Percentiles rank a stretch among this genome's conserved stretches.
These are phyloP conservation scores for Calonectria hongkongensis DNA, from an alignment of 2,329 filamentous ascomycete genomes.

Conservation along the genomic window DNA sequence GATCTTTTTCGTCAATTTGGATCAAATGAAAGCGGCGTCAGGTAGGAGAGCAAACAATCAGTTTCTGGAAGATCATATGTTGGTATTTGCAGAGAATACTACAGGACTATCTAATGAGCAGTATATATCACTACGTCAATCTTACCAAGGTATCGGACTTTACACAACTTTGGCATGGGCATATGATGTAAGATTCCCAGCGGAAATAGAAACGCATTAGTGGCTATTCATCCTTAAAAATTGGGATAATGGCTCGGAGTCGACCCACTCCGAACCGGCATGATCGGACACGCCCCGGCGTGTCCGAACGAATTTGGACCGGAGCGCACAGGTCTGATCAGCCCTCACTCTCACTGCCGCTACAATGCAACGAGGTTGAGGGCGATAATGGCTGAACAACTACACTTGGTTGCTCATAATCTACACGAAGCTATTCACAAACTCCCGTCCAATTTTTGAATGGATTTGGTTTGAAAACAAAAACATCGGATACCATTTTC, in stretches of 20 bases:
- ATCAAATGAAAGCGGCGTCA: not conserved
- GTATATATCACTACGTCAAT: not conserved
- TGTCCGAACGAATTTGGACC: conserved; percentile 1
- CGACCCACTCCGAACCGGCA: not conserved
- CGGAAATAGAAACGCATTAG: not conserved
- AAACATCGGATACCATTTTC: not conserved
- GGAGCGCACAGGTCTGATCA: not conserved
- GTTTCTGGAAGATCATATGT: not conserved
- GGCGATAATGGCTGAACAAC: not conserved
- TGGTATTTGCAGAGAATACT: not conserved
- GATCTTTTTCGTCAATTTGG: no score
- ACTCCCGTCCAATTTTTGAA: not conserved
- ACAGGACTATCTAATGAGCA: not conserved
- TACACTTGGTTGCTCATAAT: not conserved
- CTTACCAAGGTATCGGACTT: not conserved
- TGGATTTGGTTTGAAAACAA: not conserved
- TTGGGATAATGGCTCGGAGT: not conserved
- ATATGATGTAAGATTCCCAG: not conserved
- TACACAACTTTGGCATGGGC: not conserved
- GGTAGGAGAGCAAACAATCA: not conserved
- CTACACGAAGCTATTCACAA: not conserved
- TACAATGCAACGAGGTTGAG: not conserved
- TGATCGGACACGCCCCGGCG: conserved; percentile 1
- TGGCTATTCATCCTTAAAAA: not conserved
- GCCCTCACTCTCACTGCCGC: not conserved